Conservation (phyloP, 495 filamentous ascomycete species). For the Lindgomyces ingoldianus region DNA sequence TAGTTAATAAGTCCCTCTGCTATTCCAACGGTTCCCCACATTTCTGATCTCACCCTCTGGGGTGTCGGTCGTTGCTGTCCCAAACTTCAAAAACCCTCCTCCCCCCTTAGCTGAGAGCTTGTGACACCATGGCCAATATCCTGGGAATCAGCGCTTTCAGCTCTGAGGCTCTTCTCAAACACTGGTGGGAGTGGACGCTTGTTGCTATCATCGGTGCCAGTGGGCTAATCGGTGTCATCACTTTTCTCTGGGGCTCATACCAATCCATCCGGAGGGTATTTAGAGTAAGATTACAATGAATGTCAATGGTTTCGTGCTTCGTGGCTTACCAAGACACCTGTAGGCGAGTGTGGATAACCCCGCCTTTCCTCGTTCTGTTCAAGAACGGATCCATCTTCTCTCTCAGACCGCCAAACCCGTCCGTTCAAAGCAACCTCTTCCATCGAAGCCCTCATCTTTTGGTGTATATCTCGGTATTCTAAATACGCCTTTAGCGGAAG, state of each 20-base stretch:
- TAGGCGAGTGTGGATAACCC: slow-evolving; percentile 9
- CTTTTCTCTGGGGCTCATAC: slow-evolving; percentile 22
- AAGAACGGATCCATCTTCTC: slow-evolving; percentile 27
- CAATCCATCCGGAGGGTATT: slow-evolving; percentile 17
- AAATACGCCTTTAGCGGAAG: slow-evolving; percentile 40
- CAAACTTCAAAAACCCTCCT: slow-evolving; percentile 10
- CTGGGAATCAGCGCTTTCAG: slow-evolving; percentile 33
- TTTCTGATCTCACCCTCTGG: slow-evolving; percentile 9
- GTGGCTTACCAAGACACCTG: neutral
- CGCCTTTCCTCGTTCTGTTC: slow-evolving; percentile 20
- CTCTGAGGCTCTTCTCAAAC: slow-evolving; percentile 10
- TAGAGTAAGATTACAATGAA: slow-evolving; percentile 18
- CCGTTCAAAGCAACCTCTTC: slow-evolving; percentile 9
- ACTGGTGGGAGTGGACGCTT: slow-evolving; percentile 38
- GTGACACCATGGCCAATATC: slow-evolving; percentile 30
- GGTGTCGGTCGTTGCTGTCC: slow-evolving; percentile 11
- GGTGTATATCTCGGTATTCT: slow-evolving; percentile 55
- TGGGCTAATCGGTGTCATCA: slow-evolving; percentile 25
- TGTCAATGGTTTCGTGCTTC: neutral
- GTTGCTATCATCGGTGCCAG: slow-evolving; percentile 34
- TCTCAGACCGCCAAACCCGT: slow-evolving; percentile 1
- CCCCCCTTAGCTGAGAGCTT: neutral
- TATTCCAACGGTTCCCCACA: slow-evolving; percentile 28
- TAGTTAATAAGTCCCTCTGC: slow-evolving; percentile 19
- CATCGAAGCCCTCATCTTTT: slow-evolving; percentile 49